Conservation (phyloP, 768 basidiomycete species). For the Suillus ampliporus region DNA sequence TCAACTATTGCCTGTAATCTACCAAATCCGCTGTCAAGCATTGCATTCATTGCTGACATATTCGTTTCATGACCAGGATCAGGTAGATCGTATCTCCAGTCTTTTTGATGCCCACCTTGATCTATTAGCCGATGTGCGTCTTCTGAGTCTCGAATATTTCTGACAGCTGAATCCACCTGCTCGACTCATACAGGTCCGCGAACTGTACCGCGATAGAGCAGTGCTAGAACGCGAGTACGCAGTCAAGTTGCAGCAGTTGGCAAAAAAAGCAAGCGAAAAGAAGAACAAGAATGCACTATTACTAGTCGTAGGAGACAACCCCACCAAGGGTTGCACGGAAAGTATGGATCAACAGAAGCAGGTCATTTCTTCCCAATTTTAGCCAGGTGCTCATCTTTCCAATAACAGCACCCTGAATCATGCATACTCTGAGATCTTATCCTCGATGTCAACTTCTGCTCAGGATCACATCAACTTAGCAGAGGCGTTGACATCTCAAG, state of each 20-base stretch:
- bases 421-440: conserved; percentile 72
- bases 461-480: conserved; percentile 75
- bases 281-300: conserved; percentile 60
- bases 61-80: conserved; percentile 54
- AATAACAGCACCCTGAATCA: conserved; percentile 66
- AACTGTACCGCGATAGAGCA: conserved; percentile 69
- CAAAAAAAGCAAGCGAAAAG: conserved; percentile 73
- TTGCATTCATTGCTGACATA: conserved; percentile 18
- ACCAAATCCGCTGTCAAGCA: conserved; percentile 9
- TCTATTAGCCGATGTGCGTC: conserved; percentile 65
- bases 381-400: conserved; percentile 20
- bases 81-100: conserved; percentile 65
- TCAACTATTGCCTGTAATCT: conserved; percentile 56
- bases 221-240: conserved; percentile 83
- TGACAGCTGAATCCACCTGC: conserved; percentile 6
- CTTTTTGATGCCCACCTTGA: conserved; percentile 71
- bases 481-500: conserved; percentile 61
- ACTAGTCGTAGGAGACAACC: conserved; percentile 69
- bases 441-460: conserved; percentile 61
- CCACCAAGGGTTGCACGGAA: conserved; percentile 65
- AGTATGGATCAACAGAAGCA: conserved; percentile 62
- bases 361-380: conserved; percentile 15
- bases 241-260: conserved; percentile 65
- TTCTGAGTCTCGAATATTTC: background rate
- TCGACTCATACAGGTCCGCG: conserved; percentile 59